phyloP scores from a whole-genome alignment of 108 stramenopile species.

The Pseudonitzschia multistriata region DNA sequence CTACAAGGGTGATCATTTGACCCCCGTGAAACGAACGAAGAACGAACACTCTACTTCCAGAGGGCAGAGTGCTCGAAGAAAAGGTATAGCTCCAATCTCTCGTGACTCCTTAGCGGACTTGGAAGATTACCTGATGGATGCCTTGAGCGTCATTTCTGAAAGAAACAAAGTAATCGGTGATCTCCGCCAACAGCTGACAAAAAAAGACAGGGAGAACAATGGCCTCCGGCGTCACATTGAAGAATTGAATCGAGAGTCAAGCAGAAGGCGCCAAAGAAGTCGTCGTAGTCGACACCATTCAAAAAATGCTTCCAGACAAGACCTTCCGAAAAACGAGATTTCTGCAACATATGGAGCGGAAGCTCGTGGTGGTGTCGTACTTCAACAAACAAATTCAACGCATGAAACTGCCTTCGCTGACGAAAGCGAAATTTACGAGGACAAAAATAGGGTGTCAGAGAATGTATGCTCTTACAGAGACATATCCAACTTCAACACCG shows the following conservation, averaged over 20 bases:
- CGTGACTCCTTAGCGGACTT: neutral
- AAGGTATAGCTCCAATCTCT: neutral
- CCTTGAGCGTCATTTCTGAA: neutral
- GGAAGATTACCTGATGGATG: neutral
- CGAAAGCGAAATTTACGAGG: neutral
- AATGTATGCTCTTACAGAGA: too few relatives aligned
- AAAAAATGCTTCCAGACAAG: neutral
- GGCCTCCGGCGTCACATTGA: neutral
- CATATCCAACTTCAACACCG: too few relatives aligned
- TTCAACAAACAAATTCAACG: neutral
- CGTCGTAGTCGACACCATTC: neutral
- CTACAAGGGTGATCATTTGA: too few relatives aligned
- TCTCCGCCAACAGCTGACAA: neutral
- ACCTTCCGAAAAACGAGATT: neutral
- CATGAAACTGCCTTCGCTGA: neutral
- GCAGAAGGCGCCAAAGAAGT: neutral
- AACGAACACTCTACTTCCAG: neutral
- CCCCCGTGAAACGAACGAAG: too few relatives aligned
- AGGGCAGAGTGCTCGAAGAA: neutral
- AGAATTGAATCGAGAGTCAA: conserved; percentile 1
- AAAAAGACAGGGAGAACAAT: neutral
- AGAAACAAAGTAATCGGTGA: neutral
- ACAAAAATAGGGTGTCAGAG: neutral
- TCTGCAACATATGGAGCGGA: too few relatives aligned
- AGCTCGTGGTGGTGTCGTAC: too few relatives aligned